A percentile compares a stretch with the other conserved stretches of the same genome.
Evolutionary conservation across 75 land plant genomes (phyloP).

Genomic region (Pseudotsuga menziesii): DNA sequence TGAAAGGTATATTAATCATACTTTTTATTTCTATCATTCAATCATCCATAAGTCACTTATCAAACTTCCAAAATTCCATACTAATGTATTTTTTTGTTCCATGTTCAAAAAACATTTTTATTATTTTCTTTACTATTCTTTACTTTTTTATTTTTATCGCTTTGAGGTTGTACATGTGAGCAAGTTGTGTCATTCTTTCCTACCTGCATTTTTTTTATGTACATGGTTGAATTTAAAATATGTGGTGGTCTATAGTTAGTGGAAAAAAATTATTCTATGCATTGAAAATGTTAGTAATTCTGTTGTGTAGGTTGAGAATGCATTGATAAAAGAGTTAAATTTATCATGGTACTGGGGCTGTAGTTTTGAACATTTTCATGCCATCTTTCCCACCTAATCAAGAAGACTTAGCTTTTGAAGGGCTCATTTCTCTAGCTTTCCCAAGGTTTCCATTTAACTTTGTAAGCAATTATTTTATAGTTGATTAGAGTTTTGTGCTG

Average conservation of each 20-base stretch:
- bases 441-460: background rate
- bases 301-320: background rate
- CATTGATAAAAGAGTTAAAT: background rate
- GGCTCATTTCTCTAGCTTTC: background rate
- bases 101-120: background rate
- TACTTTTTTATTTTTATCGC: background rate
- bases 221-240: background rate
- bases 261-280: background rate
- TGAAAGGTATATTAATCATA: slow-evolving; percentile 59
- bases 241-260: background rate
- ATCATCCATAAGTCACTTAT: background rate
- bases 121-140: too few relatives aligned
- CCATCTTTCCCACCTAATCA: background rate
- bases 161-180: background rate
- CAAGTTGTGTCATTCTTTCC: background rate
- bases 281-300: background rate
- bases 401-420: background rate
- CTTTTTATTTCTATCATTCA: background rate
- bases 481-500: background rate
- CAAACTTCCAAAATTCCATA: background rate
- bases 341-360: background rate
- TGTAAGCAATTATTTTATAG: background rate
- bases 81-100: background rate
- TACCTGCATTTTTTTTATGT: background rate
- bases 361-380: background rate